Percentiles rank a stretch among this genome's conserved stretches.
phyloP scores from a whole-genome alignment of 345 rosid genomes.

The Linum tenue region DNA sequence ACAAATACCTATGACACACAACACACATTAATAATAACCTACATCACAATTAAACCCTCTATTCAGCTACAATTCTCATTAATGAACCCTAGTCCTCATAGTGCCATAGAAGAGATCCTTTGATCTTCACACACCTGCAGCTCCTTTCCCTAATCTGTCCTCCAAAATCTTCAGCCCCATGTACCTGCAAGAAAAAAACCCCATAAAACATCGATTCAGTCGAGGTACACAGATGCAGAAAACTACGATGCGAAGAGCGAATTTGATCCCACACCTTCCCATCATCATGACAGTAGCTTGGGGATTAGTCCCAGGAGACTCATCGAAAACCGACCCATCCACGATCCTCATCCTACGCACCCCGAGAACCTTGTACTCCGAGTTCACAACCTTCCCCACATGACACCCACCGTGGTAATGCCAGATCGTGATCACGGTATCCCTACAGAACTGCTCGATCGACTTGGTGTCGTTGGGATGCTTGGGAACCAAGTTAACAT shows the following conservation, averaged over 20 bases:
- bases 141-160: slow-evolving; percentile 52
- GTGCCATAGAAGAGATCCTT: neutral
- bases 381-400: slow-evolving; percentile 68
- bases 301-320: slow-evolving; percentile 97
- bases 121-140: slow-evolving; percentile 40
- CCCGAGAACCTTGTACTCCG: slow-evolving; percentile 50
- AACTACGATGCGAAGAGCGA: neutral
- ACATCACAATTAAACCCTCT: too few species aligned
- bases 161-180: slow-evolving; percentile 81
- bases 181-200: slow-evolving; percentile 42
- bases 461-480: slow-evolving; percentile 71
- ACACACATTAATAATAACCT: too few species aligned
- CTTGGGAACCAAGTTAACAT: slow-evolving; percentile 70
- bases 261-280: slow-evolving; percentile 61
- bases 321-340: slow-evolving; percentile 68
- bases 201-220: slow-evolving; percentile 11
- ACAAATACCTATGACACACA: too few species aligned
- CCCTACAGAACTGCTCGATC: slow-evolving; percentile 86
- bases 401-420: slow-evolving; percentile 95
- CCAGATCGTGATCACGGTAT: slow-evolving; percentile 93
- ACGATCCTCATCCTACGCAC: slow-evolving; percentile 60
- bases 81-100: too few species aligned
- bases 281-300: slow-evolving; percentile 95
- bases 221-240: neutral
- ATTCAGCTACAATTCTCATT: too few species aligned